Percentiles rank a stretch among this genome's conserved stretches.
Conservation (phyloP, 2,329 filamentous ascomycete genomes). For the Lasiodiplodia sp. region DNA sequence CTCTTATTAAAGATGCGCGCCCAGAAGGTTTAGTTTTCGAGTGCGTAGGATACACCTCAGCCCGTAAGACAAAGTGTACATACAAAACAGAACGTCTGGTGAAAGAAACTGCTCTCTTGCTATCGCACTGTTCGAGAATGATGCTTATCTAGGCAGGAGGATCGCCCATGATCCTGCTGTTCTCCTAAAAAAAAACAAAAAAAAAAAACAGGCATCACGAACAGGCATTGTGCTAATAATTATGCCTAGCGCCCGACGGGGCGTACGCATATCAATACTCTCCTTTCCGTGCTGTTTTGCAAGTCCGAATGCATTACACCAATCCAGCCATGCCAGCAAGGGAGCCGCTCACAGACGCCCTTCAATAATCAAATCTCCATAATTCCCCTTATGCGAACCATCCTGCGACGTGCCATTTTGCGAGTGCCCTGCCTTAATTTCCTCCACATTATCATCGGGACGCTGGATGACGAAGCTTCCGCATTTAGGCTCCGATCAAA, state of each 20-base stretch:
- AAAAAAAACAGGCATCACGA: not conserved
- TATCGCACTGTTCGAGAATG: not conserved
- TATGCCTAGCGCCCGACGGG: not conserved
- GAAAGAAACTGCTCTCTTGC: not conserved
- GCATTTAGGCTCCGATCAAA: not conserved
- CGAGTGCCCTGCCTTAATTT: conserved; percentile 18
- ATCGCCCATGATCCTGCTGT: not conserved
- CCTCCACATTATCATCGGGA: not conserved
- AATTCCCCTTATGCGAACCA: conserved; percentile 5
- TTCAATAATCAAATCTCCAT: conserved; percentile 16
- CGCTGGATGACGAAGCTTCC: conserved; percentile 12
- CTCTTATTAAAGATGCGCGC: not conserved
- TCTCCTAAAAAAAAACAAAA: not conserved
- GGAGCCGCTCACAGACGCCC: not conserved
- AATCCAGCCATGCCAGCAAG: not conserved
- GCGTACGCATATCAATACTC: not conserved
- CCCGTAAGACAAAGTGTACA: not conserved
- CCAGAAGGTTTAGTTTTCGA: not conserved
- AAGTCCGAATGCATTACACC: not conserved
- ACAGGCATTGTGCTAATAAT: not conserved
- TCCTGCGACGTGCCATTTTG: conserved; percentile 17
- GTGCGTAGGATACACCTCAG: not conserved
- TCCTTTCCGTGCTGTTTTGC: not conserved
- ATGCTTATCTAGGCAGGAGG: not conserved
- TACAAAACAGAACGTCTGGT: not conserved